Evolutionary conservation across 768 basidiomycete species (phyloP), one percentile per base, ranked within the genome.

Genomic region (Tulasnella sp.): DNA sequence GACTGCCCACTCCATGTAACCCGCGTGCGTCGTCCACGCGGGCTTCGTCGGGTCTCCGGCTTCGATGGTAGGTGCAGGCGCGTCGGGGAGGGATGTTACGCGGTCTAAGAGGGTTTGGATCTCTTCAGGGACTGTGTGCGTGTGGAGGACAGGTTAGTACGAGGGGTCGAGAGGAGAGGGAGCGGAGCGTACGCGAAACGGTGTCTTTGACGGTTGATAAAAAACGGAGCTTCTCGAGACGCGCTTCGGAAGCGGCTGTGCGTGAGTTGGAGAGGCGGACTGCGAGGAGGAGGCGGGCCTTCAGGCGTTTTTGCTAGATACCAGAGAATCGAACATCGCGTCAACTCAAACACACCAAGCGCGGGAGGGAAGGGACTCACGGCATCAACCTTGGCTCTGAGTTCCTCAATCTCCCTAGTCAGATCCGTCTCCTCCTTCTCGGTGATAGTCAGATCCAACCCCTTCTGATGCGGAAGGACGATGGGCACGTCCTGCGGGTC

Each of bases 1-100:
- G 1, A 88, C 81, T 0, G 89, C 91, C 93, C 93, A 95, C 73
- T 87, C 87, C 5, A 89, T 77, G 78, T 94, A 95, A 5, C 90
- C 92, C 1, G 84, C 83, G 77, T 86, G 85, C 78, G 85, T 87
- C 80, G 94, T 91, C 92, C 92, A 94, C 11, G 84, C 84, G 44
- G 88, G 85, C 78, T 91, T 91, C 0, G 90, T 88, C 0, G 88
- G 86, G 72, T 88, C 86, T 3, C 83, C 76, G 19, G 71, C 32
- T 32, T 44, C 65, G 32, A 72, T 37, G 0, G 70, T 41, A 12
- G 70, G 62, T 36, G 62, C 59, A 40, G 70, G 70, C 7, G 62
- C 39, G 3, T 59, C n/a, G 17, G 70, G 70, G 12, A 71, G 52
- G 19, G 52, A 37, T n/a, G 36, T 37, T 17, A 71, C 70, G 52